phyloP scores from a whole-genome alignment of 768 basidiomycete genomes.

The Suillus subalutaceus region DNA sequence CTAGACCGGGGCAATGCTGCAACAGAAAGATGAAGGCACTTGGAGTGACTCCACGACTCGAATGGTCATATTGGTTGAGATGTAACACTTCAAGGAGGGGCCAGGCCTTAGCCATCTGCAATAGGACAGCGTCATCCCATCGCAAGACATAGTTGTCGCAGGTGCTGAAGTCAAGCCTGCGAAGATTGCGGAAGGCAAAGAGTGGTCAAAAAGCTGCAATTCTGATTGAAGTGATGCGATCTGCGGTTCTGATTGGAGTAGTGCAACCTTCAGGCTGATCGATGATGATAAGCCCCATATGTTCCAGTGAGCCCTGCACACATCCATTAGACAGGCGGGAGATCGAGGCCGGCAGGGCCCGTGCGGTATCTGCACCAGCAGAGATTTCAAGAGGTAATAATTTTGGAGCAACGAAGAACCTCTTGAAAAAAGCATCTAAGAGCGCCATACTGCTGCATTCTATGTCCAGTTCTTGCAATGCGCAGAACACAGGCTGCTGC shows the following conservation, averaged over 20 bases:
- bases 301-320: not conserved
- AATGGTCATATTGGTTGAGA: not conserved
- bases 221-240: not conserved
- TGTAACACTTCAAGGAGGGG: constrained; percentile 1
- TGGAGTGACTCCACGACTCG: not conserved
- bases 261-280: not conserved
- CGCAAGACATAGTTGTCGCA: not conserved
- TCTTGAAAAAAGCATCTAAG: not conserved
- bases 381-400: not conserved
- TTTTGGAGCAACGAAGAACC: not conserved
- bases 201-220: not conserved
- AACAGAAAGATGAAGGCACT: not conserved
- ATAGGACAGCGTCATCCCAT: not conserved
- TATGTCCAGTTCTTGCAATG: not conserved
- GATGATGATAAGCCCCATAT: not conserved
- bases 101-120: constrained; percentile 9
- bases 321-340: not conserved
- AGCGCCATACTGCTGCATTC: not conserved
- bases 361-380: not conserved
- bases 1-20: not conserved
- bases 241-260: not conserved
- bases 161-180: not conserved
- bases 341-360: not conserved
- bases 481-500: not conserved
- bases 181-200: not conserved